Conservation (phyloP, 345 rosid species). For the Murraya koenigii region DNA sequence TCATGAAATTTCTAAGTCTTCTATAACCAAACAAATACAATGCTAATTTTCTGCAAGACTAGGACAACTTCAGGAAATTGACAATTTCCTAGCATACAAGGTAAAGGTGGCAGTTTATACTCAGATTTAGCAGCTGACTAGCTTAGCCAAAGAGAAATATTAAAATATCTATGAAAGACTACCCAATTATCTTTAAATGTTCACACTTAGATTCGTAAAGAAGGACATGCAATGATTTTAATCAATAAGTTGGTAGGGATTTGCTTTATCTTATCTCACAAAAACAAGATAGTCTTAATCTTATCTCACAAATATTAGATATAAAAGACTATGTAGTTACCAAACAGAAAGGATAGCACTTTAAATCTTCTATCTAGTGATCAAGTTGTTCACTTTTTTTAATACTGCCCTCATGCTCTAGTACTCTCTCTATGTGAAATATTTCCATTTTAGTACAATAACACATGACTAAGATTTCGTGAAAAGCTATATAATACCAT, state of each 20-base stretch:
- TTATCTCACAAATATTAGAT: background rate
- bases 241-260: background rate
- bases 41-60: background rate
- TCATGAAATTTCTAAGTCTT: background rate
- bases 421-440: background rate
- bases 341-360: background rate
- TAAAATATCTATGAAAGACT: background rate
- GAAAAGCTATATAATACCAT: background rate
- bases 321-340: background rate
- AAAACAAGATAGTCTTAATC: background rate
- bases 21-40: background rate
- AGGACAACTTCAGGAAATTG: background rate
- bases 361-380: background rate
- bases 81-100: background rate
- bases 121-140: background rate
- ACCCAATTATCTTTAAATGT: background rate
- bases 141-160: background rate
- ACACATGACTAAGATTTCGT: background rate
- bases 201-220: background rate
- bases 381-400: background rate
- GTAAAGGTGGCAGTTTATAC: background rate
- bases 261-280: background rate
- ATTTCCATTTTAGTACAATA: background rate
- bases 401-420: background rate
- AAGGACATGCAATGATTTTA: background rate